Evolutionary conservation across 208 protist genomes (phyloP).

Genomic region (Acanthamoeba triangularis): DNA sequence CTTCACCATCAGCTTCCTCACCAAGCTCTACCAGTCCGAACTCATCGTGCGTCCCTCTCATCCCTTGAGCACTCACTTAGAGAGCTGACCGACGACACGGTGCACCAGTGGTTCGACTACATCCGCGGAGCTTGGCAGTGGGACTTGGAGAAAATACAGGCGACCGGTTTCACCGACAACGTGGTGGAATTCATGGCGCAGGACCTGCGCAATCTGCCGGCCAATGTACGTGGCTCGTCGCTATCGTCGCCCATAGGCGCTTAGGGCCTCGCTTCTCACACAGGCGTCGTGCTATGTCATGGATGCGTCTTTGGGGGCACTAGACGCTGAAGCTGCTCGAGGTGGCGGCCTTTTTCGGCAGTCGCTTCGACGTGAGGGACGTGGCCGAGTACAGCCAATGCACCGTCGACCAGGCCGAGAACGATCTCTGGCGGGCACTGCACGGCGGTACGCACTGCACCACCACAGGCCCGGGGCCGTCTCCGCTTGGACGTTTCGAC

Average conservation of each 20-base stretch:
- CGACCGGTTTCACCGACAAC: constrained; percentile 55
- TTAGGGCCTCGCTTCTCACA: background rate
- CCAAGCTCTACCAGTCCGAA: constrained; percentile 68
- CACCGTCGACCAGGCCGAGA: constrained; percentile 28
- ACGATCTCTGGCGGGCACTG: constrained; percentile 28
- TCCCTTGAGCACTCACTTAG: background rate
- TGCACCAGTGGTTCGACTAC: constrained; percentile 64
- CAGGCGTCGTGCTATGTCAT: background rate
- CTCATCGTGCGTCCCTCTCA: constrained; percentile 45
- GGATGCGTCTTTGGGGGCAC: background rate
- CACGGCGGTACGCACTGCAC: background rate
- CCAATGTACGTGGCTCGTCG: background rate
- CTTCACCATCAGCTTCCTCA: constrained; percentile 74
- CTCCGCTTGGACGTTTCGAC: background rate
- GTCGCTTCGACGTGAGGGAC: constrained; percentile 46
- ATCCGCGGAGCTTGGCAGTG: background rate
- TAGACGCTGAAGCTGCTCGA: constrained; percentile 42
- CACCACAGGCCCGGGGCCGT: background rate
- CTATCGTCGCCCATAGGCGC: background rate
- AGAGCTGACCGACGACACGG: background rate
- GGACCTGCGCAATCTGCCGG: constrained; percentile 39
- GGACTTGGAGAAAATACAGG: constrained; percentile 61
- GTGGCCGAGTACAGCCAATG: background rate
- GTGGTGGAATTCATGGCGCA: constrained; percentile 78
- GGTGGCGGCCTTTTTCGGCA: constrained; percentile 49